phyloP scores from a whole-genome alignment of 2,329 filamentous ascomycete species.

The Diplodia intermedia region DNA sequence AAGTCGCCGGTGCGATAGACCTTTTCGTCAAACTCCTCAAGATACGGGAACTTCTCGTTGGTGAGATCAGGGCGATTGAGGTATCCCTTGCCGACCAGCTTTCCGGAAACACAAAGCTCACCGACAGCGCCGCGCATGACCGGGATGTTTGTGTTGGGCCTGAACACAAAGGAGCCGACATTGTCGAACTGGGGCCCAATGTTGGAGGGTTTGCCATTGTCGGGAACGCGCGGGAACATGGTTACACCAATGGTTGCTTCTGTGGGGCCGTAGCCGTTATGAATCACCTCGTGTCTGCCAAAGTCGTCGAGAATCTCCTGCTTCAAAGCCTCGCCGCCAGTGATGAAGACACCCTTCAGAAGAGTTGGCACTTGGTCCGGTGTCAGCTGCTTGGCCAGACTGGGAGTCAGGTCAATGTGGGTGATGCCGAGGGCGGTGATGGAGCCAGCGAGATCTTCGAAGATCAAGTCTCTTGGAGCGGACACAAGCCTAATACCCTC shows the following conservation, averaged over 20 bases:
- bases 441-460: conserved; percentile 78
- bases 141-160: conserved; percentile 70
- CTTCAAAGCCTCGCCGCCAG: conserved; percentile 85
- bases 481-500: conserved; percentile 85
- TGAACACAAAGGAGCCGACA: conserved; percentile 81
- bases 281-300: conserved; percentile 80
- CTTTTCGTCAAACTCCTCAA: conserved; percentile 55
- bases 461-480: conserved; percentile 81
- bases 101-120: conserved; percentile 87
- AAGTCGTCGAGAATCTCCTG: conserved; percentile 88
- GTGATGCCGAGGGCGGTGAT: conserved; percentile 79
- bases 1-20: conserved; percentile 91
- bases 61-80: conserved; percentile 82
- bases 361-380: conserved; percentile 82
- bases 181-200: conserved; percentile 89
- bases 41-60: conserved; percentile 72
- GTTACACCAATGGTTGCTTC: conserved; percentile 93
- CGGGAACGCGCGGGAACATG: conserved; percentile 81
- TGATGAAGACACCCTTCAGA: conserved; percentile 87
- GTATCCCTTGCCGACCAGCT: conserved; percentile 88
- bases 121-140: conserved; percentile 81
- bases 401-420: conserved; percentile 91
- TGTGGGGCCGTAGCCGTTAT: conserved; percentile 90
- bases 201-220: conserved; percentile 81
- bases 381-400: conserved; percentile 77